Evolutionary conservation across 257 asterid species (phyloP).

Genomic region (Solanum sitiens): DNA sequence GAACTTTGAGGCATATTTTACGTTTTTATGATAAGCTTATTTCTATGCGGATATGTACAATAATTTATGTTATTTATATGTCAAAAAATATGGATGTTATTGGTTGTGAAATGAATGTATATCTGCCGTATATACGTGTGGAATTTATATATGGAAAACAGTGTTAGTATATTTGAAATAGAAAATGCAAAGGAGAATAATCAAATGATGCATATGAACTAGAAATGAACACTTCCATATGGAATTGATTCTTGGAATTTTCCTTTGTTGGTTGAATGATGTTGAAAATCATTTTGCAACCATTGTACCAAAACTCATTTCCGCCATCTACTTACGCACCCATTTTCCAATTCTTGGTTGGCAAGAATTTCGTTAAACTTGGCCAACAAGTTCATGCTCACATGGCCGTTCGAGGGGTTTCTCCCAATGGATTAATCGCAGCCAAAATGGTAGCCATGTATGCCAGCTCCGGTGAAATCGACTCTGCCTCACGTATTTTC

Average conservation of each 20-base stretch:
- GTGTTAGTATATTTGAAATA: no score
- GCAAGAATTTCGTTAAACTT: conserved; percentile 40
- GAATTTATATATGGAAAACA: no score
- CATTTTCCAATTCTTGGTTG: conserved; percentile 54
- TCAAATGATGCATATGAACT: no score
- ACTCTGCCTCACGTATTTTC: conserved; percentile 46
- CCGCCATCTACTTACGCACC: conserved; percentile 41
- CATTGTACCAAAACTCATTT: conserved; percentile 18
- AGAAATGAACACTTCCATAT: background rate
- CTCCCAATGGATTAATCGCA: conserved; percentile 39
- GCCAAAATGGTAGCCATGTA: conserved; percentile 95
- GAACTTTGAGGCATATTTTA: no score
- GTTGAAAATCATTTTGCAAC: conserved; percentile 31
- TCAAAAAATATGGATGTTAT: no score
- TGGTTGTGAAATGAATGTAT: no score
- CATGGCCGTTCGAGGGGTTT: conserved; percentile 39
- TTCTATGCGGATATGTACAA: no score
- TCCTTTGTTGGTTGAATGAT: background rate
- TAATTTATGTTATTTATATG: no score
- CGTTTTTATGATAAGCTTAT: no score
- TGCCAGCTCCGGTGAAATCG: conserved; percentile 76
- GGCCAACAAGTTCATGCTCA: conserved; percentile 77
- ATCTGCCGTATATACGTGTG: no score
- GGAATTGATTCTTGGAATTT: background rate
- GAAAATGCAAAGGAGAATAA: no score